Conservation (phyloP, 2,329 filamentous ascomycete genomes). For the Colletotrichum camelliae region DNA sequence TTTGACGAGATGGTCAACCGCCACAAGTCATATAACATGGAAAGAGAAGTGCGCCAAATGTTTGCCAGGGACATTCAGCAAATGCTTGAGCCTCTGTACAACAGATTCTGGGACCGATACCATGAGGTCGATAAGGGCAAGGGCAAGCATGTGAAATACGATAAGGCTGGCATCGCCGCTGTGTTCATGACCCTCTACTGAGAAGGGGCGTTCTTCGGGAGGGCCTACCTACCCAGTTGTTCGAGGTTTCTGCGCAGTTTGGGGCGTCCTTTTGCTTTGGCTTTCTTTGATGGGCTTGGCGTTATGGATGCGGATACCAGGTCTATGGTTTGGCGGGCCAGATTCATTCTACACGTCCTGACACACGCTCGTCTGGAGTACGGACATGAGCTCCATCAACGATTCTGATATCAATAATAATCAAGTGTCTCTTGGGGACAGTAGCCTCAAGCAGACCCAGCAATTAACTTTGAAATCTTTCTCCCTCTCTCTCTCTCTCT, state of each 20-base stretch:
- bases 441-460: background rate
- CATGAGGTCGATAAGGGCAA: conserved; percentile 98
- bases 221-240: background rate
- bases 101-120: conserved; percentile 95
- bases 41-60: conserved; percentile 83
- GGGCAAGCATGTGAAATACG: conserved; percentile 98
- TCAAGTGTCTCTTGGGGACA: background rate
- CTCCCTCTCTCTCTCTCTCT: no score
- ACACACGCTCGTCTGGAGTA: background rate
- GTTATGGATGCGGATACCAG: conserved; percentile 1
- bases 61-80: conserved; percentile 85
- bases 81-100: conserved; percentile 93
- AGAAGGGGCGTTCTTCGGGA: background rate
- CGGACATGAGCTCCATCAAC: background rate
- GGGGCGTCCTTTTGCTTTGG: background rate
- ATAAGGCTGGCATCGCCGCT: conserved; percentile 80
- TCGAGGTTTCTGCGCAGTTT: background rate
- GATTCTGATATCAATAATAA: background rate
- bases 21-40: conserved; percentile 88
- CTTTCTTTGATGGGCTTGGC: background rate
- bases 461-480: background rate
- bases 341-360: background rate
- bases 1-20: conserved; percentile 88
- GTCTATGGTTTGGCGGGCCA: background rate
- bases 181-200: conserved; percentile 62